Percentiles rank a stretch among this genome's conserved stretches.
Evolutionary conservation across 495 filamentous ascomycete genomes (phyloP).

Genomic region (Neurospora sp.): DNA sequence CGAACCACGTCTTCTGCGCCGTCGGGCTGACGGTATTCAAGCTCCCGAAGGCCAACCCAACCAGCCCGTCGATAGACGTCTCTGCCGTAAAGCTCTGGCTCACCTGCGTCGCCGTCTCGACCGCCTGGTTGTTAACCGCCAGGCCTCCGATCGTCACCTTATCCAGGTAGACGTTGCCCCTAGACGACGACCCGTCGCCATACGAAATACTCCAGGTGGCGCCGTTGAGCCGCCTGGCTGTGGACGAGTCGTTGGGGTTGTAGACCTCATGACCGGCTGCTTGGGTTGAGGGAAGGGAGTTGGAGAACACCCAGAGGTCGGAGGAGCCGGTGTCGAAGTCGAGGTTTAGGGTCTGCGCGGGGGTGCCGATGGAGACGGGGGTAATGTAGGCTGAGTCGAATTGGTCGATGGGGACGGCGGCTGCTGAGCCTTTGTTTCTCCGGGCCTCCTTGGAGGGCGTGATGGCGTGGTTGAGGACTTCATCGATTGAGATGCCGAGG

Average conservation of each 20-base stretch:
- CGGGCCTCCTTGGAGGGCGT: conserved; percentile 1
- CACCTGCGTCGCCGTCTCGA: conserved; percentile 57
- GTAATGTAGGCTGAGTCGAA: conserved; percentile 58
- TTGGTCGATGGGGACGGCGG: conserved; percentile 45
- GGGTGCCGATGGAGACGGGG: conserved; percentile 55
- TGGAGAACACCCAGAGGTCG: conserved; percentile 53
- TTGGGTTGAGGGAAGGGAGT: conserved; percentile 14
- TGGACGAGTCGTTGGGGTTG: conserved; percentile 35
- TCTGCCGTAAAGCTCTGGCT: conserved; percentile 53
- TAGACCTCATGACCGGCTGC: conserved; percentile 50
- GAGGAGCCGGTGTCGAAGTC: conserved; percentile 72
- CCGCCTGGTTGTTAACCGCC: conserved; percentile 51
- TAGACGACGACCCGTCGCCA: conserved; percentile 57
- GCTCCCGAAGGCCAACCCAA: conserved; percentile 61
- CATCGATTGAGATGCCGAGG: not conserved
- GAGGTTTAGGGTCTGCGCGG: conserved; percentile 49
- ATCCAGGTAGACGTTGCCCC: conserved; percentile 61
- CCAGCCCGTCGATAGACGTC: conserved; percentile 56
- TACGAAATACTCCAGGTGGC: conserved; percentile 59
- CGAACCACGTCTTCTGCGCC: conserved; percentile 59
- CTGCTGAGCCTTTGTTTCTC: conserved; percentile 36
- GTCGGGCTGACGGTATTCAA: conserved; percentile 61
- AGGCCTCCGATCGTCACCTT: conserved; percentile 58
- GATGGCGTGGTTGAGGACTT: conserved; percentile 12
- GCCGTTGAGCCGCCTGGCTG: conserved; percentile 38